Conservation (phyloP, 2,329 filamentous ascomycete species). For the Colletotrichum musicola region DNA sequence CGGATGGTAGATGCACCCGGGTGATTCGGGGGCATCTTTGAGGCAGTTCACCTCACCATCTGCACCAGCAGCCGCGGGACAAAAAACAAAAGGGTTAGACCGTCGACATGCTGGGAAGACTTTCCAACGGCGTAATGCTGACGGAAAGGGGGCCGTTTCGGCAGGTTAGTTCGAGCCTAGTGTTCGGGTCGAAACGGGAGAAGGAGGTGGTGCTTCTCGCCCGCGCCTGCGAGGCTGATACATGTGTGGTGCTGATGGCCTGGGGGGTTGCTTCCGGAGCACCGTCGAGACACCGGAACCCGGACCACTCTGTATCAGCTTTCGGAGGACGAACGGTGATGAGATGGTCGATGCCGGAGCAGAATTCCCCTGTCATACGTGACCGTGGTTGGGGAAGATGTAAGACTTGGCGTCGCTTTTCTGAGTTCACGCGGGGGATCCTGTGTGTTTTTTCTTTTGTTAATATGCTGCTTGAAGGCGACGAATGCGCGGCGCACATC, state of each 20-base stretch:
- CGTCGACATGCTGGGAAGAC: neutral
- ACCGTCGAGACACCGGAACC: neutral
- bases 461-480: neutral
- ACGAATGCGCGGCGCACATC: neutral
- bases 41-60: neutral
- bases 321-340: neutral
- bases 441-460: neutral
- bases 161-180: neutral
- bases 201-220: neutral
- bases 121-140: neutral
- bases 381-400: neutral
- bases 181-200: neutral
- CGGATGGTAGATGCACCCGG: neutral
- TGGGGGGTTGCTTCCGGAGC: neutral
- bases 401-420: neutral
- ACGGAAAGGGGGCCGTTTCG: neutral
- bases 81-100: neutral
- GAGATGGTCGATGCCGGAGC: neutral
- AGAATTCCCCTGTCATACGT: neutral
- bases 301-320: neutral
- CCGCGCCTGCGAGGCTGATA: too few relatives aligned
- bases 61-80: neutral
- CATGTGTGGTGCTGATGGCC: neutral
- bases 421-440: neutral
- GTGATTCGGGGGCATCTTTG: neutral